Evolutionary conservation across 495 filamentous ascomycete genomes (phyloP).

Genomic region (Corynascus novoguineensis): DNA sequence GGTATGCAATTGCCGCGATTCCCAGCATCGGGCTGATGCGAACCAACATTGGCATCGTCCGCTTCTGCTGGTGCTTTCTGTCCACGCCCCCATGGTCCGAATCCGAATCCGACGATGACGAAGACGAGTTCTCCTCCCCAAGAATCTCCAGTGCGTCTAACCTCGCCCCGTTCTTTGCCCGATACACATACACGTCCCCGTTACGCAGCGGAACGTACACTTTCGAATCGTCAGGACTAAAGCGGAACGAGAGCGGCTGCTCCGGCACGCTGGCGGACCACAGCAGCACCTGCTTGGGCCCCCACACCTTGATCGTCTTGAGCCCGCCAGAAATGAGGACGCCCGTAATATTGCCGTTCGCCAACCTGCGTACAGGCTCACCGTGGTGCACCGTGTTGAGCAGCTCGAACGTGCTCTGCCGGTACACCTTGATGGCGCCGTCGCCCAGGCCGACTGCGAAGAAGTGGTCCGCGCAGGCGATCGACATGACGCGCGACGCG

Average conservation of each 20-base stretch:
- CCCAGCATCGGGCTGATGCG: slow-evolving; percentile 15
- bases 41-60: slow-evolving; percentile 12
- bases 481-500: slow-evolving; percentile 10
- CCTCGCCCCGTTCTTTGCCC: slow-evolving; percentile 12
- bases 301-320: slow-evolving; percentile 19
- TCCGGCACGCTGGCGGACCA: slow-evolving; percentile 18
- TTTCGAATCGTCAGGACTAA: slow-evolving; percentile 19
- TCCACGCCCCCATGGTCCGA: slow-evolving; percentile 6
- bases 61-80: slow-evolving; percentile 5
- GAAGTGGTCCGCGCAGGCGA: slow-evolving; percentile 17
- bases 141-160: slow-evolving; percentile 12
- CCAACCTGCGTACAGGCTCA: slow-evolving; percentile 17
- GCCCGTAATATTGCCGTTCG: slow-evolving; percentile 7
- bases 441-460: slow-evolving; percentile 19
- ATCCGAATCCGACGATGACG: slow-evolving; percentile 18
- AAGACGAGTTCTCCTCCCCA: slow-evolving; percentile 12
- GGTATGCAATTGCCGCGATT: slow-evolving; percentile 17
- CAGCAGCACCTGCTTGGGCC: slow-evolving; percentile 8
- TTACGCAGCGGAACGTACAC: slow-evolving; percentile 16
- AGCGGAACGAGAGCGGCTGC: slow-evolving; percentile 16
- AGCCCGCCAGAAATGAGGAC: slow-evolving; percentile 15
- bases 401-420: slow-evolving; percentile 18
- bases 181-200: slow-evolving; percentile 14
- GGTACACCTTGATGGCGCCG: slow-evolving; percentile 17
- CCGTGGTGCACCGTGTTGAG: slow-evolving; percentile 16